A percentile compares a stretch with the other conserved stretches of the same genome.
These are phyloP conservation scores for Starmerella vaccinii DNA, from an alignment of 805 yeast species.

Conservation along the genomic window DNA sequence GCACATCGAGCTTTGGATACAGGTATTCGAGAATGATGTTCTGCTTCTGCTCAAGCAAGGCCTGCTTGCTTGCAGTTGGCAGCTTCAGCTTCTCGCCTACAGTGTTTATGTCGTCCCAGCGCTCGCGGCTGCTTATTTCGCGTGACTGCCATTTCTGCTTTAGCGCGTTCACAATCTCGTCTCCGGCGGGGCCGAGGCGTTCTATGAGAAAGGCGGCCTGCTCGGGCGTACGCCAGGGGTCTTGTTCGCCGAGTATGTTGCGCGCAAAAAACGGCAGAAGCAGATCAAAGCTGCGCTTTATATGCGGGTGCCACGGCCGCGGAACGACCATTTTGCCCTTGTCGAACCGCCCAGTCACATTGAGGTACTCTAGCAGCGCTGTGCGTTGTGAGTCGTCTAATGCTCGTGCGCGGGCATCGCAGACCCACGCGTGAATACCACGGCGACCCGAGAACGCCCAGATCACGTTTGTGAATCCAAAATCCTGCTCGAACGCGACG, in stretches of 20 bases:
- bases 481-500: conserved; percentile 65
- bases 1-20: conserved; percentile 88
- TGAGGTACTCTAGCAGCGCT: conserved; percentile 75
- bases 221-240: conserved; percentile 42
- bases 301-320: conserved; percentile 83
- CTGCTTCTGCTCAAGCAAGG: conserved; percentile 60
- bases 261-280: conserved; percentile 54
- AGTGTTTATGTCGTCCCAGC: conserved; percentile 64
- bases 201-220: conserved; percentile 46
- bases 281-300: conserved; percentile 58
- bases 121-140: conserved; percentile 42
- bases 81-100: conserved; percentile 32
- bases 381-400: conserved; percentile 65
- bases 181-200: conserved; percentile 36
- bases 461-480: conserved; percentile 73
- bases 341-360: conserved; percentile 47
- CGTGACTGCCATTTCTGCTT: conserved; percentile 47
- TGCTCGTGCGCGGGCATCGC: conserved; percentile 69
- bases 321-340: conserved; percentile 39
- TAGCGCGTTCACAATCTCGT: conserved; percentile 36
- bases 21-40: conserved; percentile 69
- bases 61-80: conserved; percentile 36
- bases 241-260: conserved; percentile 66
- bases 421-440: conserved; percentile 98
- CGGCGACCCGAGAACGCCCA: conserved; percentile 99